Percentiles rank a stretch among this genome's conserved stretches.
These are phyloP conservation scores for Nelumbo lutea DNA, from an alignment of 164 flowering plant species.

Conservation along the genomic window DNA sequence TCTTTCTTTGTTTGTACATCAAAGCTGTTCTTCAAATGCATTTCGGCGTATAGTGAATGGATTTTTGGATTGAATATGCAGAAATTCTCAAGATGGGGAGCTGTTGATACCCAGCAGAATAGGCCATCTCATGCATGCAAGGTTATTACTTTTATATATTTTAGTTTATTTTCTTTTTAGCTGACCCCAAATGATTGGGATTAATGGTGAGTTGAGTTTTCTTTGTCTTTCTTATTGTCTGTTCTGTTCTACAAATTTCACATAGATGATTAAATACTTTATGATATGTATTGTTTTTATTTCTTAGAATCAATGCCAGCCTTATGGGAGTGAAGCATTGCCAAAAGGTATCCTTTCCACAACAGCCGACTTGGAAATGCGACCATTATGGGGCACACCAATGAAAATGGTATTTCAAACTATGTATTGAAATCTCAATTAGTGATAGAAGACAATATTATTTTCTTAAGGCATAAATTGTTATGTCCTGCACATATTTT, in stretches of 20 bases:
- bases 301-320: slow-evolving; percentile 51
- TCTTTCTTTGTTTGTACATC: too few species aligned
- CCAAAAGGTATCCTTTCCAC: slow-evolving; percentile 70
- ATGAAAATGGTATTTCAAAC: slow-evolving; percentile 29
- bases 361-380: slow-evolving; percentile 74
- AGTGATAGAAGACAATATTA: neutral
- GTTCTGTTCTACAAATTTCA: neutral
- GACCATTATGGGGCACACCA: slow-evolving; percentile 63
- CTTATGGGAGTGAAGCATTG: slow-evolving; percentile 65
- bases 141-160: slow-evolving; percentile 26
- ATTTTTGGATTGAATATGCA: slow-evolving; percentile 20
- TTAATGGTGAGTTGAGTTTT: too few species aligned
- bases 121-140: slow-evolving; percentile 35
- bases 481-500: neutral
- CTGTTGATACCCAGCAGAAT: slow-evolving; percentile 18
- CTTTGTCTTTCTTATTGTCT: neutral
- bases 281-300: neutral
- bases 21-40: neutral
- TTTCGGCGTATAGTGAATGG: neutral
- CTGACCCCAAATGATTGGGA: neutral
- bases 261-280: neutral
- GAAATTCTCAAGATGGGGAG: slow-evolving; percentile 44
- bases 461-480: neutral
- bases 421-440: neutral
- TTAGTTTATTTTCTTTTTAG: neutral